Conservation (phyloP, 805 yeast genomes). For the Sugiyamaella americana region DNA sequence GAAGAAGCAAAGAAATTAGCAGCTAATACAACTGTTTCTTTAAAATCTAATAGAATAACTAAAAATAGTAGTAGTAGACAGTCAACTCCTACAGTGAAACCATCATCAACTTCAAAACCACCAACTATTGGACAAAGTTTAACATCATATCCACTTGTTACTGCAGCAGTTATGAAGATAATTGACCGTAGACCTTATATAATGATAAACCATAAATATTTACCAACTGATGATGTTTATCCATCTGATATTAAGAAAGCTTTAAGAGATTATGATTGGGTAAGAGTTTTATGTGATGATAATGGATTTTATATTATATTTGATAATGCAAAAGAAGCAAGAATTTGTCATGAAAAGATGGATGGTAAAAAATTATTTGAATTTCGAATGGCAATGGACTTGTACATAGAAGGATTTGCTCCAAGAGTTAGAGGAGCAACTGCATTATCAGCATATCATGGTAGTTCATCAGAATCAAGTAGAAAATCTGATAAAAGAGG, state of each 20-base stretch:
- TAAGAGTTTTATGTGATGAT: slow-evolving; percentile 53
- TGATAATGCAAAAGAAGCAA: slow-evolving; percentile 51
- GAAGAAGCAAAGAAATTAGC: slow-evolving; percentile 6
- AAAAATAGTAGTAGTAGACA: not conserved
- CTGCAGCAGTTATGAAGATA: not conserved
- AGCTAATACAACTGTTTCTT: slow-evolving; percentile 6
- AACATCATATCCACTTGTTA: not conserved
- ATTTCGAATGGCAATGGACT: slow-evolving; percentile 51
- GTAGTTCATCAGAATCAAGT: not conserved
- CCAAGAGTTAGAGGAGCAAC: slow-evolving; percentile 9
- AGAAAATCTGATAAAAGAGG: slow-evolving; percentile 18
- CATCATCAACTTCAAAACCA: not conserved
- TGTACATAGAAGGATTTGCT: slow-evolving; percentile 28
- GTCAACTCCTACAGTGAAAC: not conserved
- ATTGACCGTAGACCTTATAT: slow-evolving; percentile 22
- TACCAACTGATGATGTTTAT: slow-evolving; percentile 35
- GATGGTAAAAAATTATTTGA: slow-evolving; percentile 50
- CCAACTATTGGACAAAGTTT: not conserved
- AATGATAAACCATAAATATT: slow-evolving; percentile 21
- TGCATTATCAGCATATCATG: not conserved
- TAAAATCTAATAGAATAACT: not conserved
- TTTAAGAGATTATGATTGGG: slow-evolving; percentile 58
- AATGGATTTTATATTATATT: slow-evolving; percentile 71
- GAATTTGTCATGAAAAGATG: slow-evolving; percentile 51
- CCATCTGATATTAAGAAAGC: slow-evolving; percentile 54